Conservation (phyloP, 768 basidiomycete species). For the Auricularia heimuer region DNA sequence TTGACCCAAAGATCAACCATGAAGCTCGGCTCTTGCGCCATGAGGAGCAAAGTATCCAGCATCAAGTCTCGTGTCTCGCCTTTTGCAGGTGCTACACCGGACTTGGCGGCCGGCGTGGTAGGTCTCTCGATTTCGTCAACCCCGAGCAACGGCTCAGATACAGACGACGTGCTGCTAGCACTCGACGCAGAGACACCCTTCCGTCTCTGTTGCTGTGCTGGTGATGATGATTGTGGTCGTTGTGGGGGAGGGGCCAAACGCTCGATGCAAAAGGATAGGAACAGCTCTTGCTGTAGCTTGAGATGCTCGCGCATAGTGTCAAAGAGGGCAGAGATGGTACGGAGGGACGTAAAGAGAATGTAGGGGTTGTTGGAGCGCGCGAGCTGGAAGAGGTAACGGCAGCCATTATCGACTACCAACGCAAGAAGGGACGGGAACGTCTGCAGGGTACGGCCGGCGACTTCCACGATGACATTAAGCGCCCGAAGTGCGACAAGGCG, state of each 20-base stretch:
- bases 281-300: conserved; percentile 92
- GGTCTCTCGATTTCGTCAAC: conserved; percentile 28
- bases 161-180: conserved; percentile 17
- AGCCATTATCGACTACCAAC: conserved; percentile 79
- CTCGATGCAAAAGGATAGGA: conserved; percentile 89
- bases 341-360: conserved; percentile 70
- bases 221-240: conserved; percentile 15
- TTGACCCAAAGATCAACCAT: conserved; percentile 95
- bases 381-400: conserved; percentile 95
- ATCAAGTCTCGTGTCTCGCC: conserved; percentile 85
- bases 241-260: conserved; percentile 55
- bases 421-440: conserved; percentile 67
- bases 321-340: conserved; percentile 81
- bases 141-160: conserved; percentile 8
- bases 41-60: conserved; percentile 74
- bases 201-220: not conserved
- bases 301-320: conserved; percentile 77
- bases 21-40: conserved; percentile 77
- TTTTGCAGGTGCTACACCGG: conserved; percentile 63
- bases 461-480: conserved; percentile 80
- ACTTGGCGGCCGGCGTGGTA: conserved; percentile 30
- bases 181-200: conserved; percentile 12
- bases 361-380: conserved; percentile 80
- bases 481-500: conserved; percentile 80
- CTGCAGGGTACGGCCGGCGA: conserved; percentile 65